Conservation (phyloP, 176 grass and related monocot species). For the Triticum aestivum region DNA sequence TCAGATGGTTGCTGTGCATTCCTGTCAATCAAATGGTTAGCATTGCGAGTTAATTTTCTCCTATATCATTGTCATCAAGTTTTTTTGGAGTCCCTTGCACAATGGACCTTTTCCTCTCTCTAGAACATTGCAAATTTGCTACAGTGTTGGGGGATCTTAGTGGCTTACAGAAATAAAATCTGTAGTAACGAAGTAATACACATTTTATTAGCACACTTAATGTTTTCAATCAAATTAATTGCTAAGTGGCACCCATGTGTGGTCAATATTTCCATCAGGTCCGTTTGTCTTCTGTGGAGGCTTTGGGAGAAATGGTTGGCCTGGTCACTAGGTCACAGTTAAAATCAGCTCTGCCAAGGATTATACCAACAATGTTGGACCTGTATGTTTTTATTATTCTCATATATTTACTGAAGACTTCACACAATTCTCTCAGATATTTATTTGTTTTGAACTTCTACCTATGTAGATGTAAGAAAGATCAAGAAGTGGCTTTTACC, state of each 20-base stretch:
- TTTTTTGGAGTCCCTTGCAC: neutral
- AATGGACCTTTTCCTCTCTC: neutral
- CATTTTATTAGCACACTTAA: neutral
- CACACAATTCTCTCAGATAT: neutral
- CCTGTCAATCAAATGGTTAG: neutral
- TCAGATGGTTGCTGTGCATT: neutral
- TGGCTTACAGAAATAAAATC: neutral
- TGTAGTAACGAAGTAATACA: neutral
- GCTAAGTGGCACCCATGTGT: neutral
- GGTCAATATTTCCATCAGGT: constrained; percentile 55
- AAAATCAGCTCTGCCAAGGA: constrained; percentile 85
- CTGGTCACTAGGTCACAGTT: constrained; percentile 88
- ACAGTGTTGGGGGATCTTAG: neutral
- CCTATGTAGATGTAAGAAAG: constrained; percentile 79
- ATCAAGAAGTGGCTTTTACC: constrained; percentile 85
- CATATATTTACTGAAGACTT: constrained; percentile 40
- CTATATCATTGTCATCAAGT: neutral
- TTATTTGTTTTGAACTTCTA: constrained; percentile 40
- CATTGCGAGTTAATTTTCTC: neutral
- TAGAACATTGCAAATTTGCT: neutral
- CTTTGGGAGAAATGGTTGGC: constrained; percentile 98
- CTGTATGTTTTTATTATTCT: constrained; percentile 61
- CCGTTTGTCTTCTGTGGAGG: constrained; percentile 80
- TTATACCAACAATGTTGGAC: constrained; percentile 90
- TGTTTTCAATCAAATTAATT: constrained; percentile 17